Percentiles rank a stretch among this genome's conserved stretches.
Evolutionary conservation across 2,329 filamentous ascomycete species (phyloP).

Genomic region (Capronia coronata): DNA sequence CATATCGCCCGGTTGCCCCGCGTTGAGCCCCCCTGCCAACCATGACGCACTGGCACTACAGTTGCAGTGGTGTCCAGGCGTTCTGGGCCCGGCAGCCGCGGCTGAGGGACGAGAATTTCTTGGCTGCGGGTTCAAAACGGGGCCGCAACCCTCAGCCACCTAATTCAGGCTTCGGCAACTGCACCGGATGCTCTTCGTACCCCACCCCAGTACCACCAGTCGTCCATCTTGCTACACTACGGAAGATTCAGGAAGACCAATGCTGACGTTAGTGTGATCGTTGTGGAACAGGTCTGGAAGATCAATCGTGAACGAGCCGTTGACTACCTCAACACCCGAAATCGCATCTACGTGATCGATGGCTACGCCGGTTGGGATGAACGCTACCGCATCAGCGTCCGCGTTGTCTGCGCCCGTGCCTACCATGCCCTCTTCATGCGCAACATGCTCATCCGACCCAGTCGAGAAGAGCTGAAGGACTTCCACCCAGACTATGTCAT

Average conservation of each 20-base stretch:
- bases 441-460: conserved; percentile 98
- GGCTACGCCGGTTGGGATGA: conserved; percentile 98
- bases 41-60: conserved; percentile 17
- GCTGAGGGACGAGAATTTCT: conserved; percentile 6
- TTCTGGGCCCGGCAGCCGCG: conserved; percentile 1
- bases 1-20: conserved; percentile 10
- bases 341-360: conserved; percentile 97
- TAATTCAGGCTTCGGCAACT: conserved; percentile 3
- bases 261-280: conserved; percentile 12
- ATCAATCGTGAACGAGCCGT: conserved; percentile 99
- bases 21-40: conserved; percentile 9
- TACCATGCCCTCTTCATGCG: conserved; percentile 99
- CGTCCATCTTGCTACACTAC: neutral
- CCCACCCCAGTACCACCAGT: too few species aligned
- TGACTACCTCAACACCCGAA: conserved; percentile 98
- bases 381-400: conserved; percentile 94
- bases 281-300: conserved; percentile 73
- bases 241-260: conserved; percentile 4
- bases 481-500: conserved; percentile 99
- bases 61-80: too few species aligned
- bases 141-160: neutral
- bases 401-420: conserved; percentile 95
- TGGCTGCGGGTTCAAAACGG: conserved; percentile 18
- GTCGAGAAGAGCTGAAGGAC: conserved; percentile 83
- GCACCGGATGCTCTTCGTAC: neutral